Percentiles rank a stretch among this genome's conserved stretches.
phyloP scores from a whole-genome alignment of 352 stramenopile species.

The Pythium phragmiticola region DNA sequence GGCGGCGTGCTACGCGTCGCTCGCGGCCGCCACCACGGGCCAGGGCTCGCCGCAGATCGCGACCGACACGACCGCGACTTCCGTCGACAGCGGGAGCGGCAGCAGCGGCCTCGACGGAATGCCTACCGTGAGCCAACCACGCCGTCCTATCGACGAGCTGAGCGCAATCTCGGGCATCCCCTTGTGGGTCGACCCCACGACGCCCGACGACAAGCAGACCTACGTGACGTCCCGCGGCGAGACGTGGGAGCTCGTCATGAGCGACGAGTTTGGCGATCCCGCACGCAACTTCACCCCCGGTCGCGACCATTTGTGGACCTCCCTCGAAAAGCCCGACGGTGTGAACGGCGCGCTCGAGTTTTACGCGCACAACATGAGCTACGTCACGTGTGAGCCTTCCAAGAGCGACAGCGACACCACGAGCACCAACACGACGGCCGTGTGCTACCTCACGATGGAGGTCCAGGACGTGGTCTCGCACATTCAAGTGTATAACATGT shows the following conservation, averaged over 20 bases:
- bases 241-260: conserved; percentile 64
- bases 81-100: conserved; percentile 8
- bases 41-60: conserved; percentile 9
- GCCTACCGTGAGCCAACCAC: conserved; percentile 20
- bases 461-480: conserved; percentile 48
- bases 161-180: conserved; percentile 46
- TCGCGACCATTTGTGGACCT: conserved; percentile 94
- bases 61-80: conserved; percentile 4
- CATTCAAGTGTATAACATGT: conserved; percentile 72
- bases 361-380: conserved; percentile 63
- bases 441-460: conserved; percentile 66
- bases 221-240: conserved; percentile 60
- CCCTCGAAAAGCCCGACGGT: conserved; percentile 69
- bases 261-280: conserved; percentile 66
- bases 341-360: conserved; percentile 71
- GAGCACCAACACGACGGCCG: conserved; percentile 20
- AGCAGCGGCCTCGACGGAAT: not conserved
- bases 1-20: conserved; percentile 3
- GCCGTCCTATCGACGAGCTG: conserved; percentile 23
- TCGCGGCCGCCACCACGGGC: conserved; percentile 3
- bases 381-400: conserved; percentile 40
- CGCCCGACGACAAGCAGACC: conserved; percentile 35
- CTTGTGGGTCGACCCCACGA: conserved; percentile 62
- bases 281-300: conserved; percentile 86
- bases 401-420: conserved; percentile 19